phyloP scores from a whole-genome alignment of 345 rosid species.

The Erysimum cheiranthoides region DNA sequence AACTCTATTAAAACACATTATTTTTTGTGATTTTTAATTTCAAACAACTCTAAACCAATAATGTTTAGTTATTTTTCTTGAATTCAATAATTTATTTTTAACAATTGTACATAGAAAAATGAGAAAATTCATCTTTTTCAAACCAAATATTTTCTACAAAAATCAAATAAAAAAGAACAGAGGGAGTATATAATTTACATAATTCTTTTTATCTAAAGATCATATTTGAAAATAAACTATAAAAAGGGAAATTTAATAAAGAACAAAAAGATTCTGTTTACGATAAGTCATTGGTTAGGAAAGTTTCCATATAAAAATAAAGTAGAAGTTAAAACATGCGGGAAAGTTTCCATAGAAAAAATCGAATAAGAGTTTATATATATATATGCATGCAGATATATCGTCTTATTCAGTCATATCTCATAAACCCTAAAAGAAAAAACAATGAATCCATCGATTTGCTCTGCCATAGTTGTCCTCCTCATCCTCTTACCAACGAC shows the following conservation, averaged over 20 bases:
- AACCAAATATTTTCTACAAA: too few species aligned
- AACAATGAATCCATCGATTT: conserved; percentile 14
- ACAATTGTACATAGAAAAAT: too few species aligned
- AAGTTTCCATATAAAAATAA: not conserved
- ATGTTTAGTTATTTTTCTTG: too few species aligned
- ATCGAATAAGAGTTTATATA: not conserved
- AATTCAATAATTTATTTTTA: too few species aligned
- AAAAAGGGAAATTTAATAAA: not conserved
- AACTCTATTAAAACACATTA: too few species aligned
- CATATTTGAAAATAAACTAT: not conserved
- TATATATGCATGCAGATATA: not conserved
- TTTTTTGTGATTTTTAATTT: too few species aligned
- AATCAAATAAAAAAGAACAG: too few species aligned
- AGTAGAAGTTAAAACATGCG: not conserved
- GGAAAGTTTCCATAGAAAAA: conserved; percentile 8
- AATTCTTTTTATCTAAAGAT: not conserved
- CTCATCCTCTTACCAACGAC: conserved; percentile 26
- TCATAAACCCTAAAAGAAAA: not conserved
- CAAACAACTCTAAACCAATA: too few species aligned
- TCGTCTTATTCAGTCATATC: not conserved
- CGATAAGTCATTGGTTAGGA: not conserved
- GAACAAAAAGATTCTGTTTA: not conserved
- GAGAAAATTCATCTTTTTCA: too few species aligned
- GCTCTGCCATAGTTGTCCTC: conserved; percentile 3
- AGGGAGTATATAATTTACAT: too few species aligned